Evolutionary conservation across 805 yeast genomes (phyloP).

Genomic region (Barnettozyma californica): DNA sequence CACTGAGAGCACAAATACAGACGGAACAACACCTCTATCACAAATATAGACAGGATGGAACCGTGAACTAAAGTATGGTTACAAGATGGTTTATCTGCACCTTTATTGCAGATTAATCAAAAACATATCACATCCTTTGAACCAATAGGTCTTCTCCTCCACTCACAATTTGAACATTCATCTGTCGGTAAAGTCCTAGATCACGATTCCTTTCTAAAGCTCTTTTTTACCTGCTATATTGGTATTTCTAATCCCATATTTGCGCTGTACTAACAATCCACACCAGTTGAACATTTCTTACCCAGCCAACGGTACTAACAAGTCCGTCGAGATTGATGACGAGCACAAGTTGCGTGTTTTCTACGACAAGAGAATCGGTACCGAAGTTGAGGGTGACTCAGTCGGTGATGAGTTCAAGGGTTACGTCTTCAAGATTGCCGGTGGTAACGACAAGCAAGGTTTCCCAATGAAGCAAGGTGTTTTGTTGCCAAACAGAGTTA

Average conservation of each 20-base stretch:
- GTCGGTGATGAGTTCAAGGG: conserved; percentile 99
- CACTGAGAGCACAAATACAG: not conserved
- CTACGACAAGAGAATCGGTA: conserved; percentile 99
- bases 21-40: too few species aligned
- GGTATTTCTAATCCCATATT: not conserved
- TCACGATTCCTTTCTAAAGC: not conserved
- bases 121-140: too few species aligned
- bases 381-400: conserved; percentile 98
- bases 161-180: not conserved
- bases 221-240: not conserved
- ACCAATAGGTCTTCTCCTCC: not conserved
- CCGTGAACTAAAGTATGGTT: too few species aligned
- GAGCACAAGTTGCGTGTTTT: conserved; percentile 98
- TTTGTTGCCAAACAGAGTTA: conserved; percentile 98
- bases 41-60: too few species aligned
- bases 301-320: conserved; percentile 99
- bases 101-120: too few species aligned
- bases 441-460: conserved; percentile 99
- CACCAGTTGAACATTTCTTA: conserved; percentile 90
- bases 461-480: conserved; percentile 99
- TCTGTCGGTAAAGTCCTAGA: not conserved
- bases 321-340: conserved; percentile 95
- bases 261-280: conserved; percentile 7
- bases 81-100: too few species aligned
- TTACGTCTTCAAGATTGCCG: conserved; percentile 96